phyloP scores from a whole-genome alignment of 2,329 filamentous ascomycete genomes.

The Aplosporella prunicola region DNA sequence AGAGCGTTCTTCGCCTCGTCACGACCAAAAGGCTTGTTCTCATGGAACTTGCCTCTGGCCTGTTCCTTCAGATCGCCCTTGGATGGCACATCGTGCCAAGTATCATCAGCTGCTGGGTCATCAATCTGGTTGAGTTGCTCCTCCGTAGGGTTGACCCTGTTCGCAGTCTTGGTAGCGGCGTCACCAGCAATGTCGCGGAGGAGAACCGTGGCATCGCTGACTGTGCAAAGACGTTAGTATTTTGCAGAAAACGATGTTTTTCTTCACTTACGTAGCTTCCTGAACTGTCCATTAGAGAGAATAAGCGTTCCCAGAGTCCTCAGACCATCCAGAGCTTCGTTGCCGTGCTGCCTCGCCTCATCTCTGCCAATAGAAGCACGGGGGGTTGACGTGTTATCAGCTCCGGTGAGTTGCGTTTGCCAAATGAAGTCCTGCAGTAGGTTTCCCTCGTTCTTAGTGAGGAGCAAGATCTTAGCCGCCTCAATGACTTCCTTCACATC shows the following conservation, averaged over 20 bases:
- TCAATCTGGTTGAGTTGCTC: slow-evolving; percentile 72
- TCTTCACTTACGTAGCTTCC: slow-evolving; percentile 63
- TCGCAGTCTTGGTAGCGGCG: slow-evolving; percentile 69
- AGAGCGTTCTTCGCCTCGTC: slow-evolving; percentile 54
- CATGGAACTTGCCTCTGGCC: slow-evolving; percentile 51
- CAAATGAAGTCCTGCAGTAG: slow-evolving; percentile 94
- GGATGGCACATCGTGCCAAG: slow-evolving; percentile 82
- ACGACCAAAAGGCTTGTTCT: slow-evolving; percentile 43
- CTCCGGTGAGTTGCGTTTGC: slow-evolving; percentile 70
- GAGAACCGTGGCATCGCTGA: slow-evolving; percentile 71
- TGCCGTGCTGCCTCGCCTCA: slow-evolving; percentile 69
- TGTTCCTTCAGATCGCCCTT: slow-evolving; percentile 62
- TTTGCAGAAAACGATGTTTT: neutral
- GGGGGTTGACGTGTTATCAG: slow-evolving; percentile 52
- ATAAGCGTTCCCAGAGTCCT: slow-evolving; percentile 80
- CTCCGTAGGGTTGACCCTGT: slow-evolving; percentile 64
- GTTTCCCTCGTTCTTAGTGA: slow-evolving; percentile 93
- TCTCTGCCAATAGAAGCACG: slow-evolving; percentile 64
- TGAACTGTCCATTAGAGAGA: slow-evolving; percentile 93
- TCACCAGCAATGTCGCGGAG: slow-evolving; percentile 88
- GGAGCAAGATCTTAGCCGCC: slow-evolving; percentile 71
- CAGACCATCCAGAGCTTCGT: slow-evolving; percentile 74
- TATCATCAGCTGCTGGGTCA: slow-evolving; percentile 76
- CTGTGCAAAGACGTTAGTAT: slow-evolving; percentile 25
- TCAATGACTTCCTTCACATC: slow-evolving; percentile 74